Base-by-base conservation (phyloP, 768 basidiomycete species). In the Auricularia heimuer region DNA sequence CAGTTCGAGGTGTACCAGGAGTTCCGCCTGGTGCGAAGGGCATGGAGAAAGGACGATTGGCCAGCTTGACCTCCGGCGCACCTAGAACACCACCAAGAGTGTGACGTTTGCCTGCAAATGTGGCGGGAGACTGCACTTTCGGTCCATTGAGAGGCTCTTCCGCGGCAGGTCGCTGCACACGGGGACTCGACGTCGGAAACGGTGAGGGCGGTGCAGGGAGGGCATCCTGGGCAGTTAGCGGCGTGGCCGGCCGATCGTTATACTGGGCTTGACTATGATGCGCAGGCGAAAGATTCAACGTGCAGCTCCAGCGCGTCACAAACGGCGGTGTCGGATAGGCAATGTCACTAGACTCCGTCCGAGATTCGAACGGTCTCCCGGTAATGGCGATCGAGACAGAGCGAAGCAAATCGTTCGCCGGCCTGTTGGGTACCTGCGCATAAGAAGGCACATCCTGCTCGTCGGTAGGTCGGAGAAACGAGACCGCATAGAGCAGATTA, bases 401-500 rank as follows among this genome's bases (percentile, higher is more conserved):
- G 51, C 90, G 81, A 67, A 89, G 87, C 56, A 89, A 74, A 68
- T 35, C 70, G 56, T 45, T 29, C 34, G 56, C 68, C 51, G 37
- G 71, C 51, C 70, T 72, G 69, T 39, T 68, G 61, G 62, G 45
- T 16, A 33, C 33, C 4, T 12, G n/a, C 10, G 16, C 24, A 3
- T 36, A 35, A 8, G 65, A 76, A 75, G 29, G 86, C 3, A 21
- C 56, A 54, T 68, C 68, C 47, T 68, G 64, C 34, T 37, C 83
- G 67, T 86, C 81, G 3, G 87, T 84, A 7, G 85, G 80, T 29
- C 80, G 82, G 68, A 90, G 78, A 72, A 94, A 91, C 11, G 87
- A 85, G n/a, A 97, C 91, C 1, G 89, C 88, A 68, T 95, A 95
- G 16, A 97, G 82, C 34, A 97, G 79, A 71, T 95, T 96, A 71